Percentiles rank a stretch among this genome's conserved stretches.
Conservation (phyloP, 495 filamentous ascomycete species). For the Sphaerosporella brunnea region DNA sequence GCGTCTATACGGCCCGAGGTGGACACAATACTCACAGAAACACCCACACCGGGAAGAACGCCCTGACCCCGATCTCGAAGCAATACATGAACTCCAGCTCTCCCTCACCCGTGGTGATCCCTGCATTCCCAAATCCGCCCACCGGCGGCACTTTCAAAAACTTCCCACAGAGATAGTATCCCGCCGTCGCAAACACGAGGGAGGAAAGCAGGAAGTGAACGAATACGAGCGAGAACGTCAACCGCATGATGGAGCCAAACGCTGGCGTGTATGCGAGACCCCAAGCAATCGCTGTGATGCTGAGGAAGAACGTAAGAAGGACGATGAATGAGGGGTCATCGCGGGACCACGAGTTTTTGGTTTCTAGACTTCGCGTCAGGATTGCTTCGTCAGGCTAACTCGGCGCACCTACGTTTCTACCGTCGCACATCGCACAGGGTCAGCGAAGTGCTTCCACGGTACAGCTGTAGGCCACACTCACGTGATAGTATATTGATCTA, state of each 20-base stretch:
- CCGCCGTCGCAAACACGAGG: constrained; percentile 41
- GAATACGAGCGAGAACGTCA: constrained; percentile 47
- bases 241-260: constrained; percentile 38
- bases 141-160: constrained; percentile 40
- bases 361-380: constrained; percentile 36
- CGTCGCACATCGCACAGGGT: neutral
- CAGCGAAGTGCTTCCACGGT: neutral
- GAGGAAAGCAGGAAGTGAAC: constrained; percentile 48
- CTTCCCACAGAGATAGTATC: constrained; percentile 46
- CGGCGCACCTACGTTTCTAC: constrained; percentile 39
- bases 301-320: constrained; percentile 55
- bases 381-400: neutral
- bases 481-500: constrained; percentile 59
- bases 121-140: constrained; percentile 30
- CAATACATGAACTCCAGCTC: constrained; percentile 62
- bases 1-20: neutral
- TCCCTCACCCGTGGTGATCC: constrained; percentile 31
- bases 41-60: constrained; percentile 58
- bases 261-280: constrained; percentile 48
- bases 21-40: constrained; percentile 31
- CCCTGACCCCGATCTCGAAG: constrained; percentile 59
- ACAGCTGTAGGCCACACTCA: constrained; percentile 23
- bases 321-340: constrained; percentile 64
- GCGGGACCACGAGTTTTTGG: constrained; percentile 61
- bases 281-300: constrained; percentile 57